Conservation (phyloP, 345 rosid species). For the Trapa incisa region DNA sequence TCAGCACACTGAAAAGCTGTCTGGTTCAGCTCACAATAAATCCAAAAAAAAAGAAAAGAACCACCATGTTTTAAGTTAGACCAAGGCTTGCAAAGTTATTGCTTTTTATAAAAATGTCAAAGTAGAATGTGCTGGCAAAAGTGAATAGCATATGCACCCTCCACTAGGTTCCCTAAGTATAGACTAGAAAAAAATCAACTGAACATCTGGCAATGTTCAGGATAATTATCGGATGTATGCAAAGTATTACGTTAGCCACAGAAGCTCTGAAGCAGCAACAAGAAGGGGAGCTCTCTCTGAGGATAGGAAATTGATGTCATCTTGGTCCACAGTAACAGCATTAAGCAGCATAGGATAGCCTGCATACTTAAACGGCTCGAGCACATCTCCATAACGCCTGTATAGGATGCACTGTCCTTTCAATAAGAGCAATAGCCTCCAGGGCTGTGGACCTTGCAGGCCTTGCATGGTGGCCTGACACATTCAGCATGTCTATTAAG, state of each 20-base stretch:
- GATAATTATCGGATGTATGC: conserved; percentile 1
- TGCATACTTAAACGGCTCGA: conserved; percentile 97
- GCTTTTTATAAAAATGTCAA: neutral
- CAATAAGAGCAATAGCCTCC: conserved; percentile 91
- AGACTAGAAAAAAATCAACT: neutral
- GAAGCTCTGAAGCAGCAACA: conserved; percentile 97
- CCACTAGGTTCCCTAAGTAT: neutral
- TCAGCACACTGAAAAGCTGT: neutral
- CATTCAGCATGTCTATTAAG: conserved; percentile 2
- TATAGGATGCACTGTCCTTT: conserved; percentile 96
- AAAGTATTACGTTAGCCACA: conserved; percentile 66
- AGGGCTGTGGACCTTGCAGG: conserved; percentile 96
- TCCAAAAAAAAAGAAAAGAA: neutral
- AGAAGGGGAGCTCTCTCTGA: conserved; percentile 87
- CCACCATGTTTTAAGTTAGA: neutral
- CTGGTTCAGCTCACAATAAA: neutral
- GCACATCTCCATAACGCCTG: conserved; percentile 65
- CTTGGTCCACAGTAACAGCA: conserved; percentile 81
- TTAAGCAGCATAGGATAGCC: conserved; percentile 98
- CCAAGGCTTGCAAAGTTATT: neutral
- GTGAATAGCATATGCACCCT: neutral
- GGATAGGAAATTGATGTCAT: conserved; percentile 85
- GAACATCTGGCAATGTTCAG: neutral
- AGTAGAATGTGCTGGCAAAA: conserved; percentile 5
- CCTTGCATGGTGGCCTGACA: conserved; percentile 99